phyloP scores from a whole-genome alignment of 1,139 yeast genomes.

The Nadsonia starkeyi-henricii region DNA sequence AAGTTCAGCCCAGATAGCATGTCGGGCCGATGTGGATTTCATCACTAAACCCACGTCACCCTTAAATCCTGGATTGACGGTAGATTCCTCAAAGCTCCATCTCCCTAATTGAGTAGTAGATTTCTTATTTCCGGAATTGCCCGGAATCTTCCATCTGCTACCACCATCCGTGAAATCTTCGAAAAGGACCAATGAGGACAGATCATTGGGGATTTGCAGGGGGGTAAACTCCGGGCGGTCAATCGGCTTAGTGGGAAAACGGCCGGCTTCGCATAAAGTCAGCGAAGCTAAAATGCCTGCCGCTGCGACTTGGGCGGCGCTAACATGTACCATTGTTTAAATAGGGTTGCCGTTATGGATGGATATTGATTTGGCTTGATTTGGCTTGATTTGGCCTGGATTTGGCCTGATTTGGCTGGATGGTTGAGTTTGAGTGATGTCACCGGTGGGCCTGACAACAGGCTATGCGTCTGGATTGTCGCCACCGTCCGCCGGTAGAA shows the following conservation, averaged over 20 bases:
- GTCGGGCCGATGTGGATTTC: constrained; percentile 61
- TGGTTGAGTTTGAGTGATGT: too few species aligned
- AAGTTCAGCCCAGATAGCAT: constrained; percentile 57
- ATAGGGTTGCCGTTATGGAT: too few species aligned
- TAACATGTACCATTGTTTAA: too few species aligned
- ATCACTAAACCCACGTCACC: constrained; percentile 65
- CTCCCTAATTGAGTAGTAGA: constrained; percentile 43
- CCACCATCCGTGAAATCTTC: constrained; percentile 51
- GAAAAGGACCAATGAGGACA: constrained; percentile 31
- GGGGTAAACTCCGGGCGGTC: neutral
- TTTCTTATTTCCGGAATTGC: constrained; percentile 38
- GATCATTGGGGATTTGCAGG: neutral
- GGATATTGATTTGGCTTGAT: too few species aligned
- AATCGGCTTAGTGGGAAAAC: neutral
- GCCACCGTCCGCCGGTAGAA: too few species aligned
- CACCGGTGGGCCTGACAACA: too few species aligned
- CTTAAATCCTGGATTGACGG: constrained; percentile 40
- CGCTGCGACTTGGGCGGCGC: too few species aligned
- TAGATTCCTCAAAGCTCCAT: constrained; percentile 58
- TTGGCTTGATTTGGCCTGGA: too few species aligned
- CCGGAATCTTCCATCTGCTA: constrained; percentile 52
- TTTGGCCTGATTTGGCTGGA: too few species aligned
- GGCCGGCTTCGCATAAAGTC: too few species aligned
- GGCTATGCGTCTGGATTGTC: too few species aligned
- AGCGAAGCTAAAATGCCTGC: too few species aligned